Conservation (phyloP, 345 rosid species). For the Dovyalis caffra region DNA sequence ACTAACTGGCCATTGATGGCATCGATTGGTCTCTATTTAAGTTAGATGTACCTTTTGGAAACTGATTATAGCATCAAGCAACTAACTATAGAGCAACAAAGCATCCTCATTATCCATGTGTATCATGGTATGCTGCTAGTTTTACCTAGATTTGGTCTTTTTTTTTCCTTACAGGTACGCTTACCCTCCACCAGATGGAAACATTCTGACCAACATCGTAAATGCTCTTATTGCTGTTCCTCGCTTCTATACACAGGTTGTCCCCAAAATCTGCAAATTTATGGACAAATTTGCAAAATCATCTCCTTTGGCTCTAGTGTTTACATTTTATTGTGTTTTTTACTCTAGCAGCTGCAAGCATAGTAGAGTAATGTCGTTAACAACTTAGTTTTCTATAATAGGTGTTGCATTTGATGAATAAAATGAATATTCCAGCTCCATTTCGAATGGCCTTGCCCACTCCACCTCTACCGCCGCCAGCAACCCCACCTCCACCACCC, state of each 20-base stretch:
- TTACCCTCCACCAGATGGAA: conserved; percentile 96
- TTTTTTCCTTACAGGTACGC: conserved; percentile 66
- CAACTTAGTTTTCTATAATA: conserved; percentile 21
- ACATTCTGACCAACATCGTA: conserved; percentile 88
- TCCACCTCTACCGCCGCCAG: conserved; percentile 77
- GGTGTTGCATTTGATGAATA: conserved; percentile 98
- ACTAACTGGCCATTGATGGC: neutral
- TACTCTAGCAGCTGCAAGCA: neutral
- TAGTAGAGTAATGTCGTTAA: neutral
- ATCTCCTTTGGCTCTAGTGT: neutral
- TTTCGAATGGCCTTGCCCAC: conserved; percentile 91
- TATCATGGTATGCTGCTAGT: neutral
- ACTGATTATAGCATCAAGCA: neutral
- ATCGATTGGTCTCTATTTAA: neutral
- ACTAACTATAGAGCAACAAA: neutral
- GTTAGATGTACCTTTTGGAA: neutral
- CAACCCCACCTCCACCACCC: conserved; percentile 40
- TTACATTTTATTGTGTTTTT: conserved; percentile 4
- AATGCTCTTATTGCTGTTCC: conserved; percentile 98
- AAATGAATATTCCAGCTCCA: conserved; percentile 99
- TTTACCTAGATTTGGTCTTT: neutral
- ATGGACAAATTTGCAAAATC: neutral
- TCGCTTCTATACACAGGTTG: conserved; percentile 89
- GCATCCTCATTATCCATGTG: neutral
- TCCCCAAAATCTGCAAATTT: conserved; percentile 13